A percentile compares a stretch with the other conserved stretches of the same genome.
phyloP scores from a whole-genome alignment of 257 asterid genomes.

The Cruciata laevipes region DNA sequence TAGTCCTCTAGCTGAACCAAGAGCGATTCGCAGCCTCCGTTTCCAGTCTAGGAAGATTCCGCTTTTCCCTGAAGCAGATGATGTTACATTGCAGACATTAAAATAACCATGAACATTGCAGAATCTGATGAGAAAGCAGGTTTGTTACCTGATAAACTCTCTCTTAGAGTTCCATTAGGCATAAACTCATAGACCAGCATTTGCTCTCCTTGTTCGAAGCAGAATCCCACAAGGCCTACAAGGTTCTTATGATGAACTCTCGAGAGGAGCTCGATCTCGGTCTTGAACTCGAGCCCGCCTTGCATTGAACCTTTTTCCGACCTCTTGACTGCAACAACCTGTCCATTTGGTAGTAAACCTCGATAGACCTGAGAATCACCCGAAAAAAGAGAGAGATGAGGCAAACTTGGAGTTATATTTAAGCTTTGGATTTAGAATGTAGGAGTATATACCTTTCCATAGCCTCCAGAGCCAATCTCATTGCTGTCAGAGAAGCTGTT shows the following conservation, averaged over 20 bases:
- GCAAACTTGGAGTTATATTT: background rate
- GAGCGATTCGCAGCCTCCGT: slow-evolving; percentile 65
- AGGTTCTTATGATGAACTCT: slow-evolving; percentile 96
- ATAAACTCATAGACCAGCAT: slow-evolving; percentile 85
- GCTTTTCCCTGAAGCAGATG: slow-evolving; percentile 43
- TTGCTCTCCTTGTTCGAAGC: slow-evolving; percentile 93
- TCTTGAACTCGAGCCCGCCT: slow-evolving; percentile 92
- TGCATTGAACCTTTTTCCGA: slow-evolving; percentile 81
- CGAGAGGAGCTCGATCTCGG: slow-evolving; percentile 88
- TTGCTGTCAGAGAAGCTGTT: slow-evolving; percentile 65
- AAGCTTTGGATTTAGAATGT: background rate
- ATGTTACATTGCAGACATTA: background rate
- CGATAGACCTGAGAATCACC: slow-evolving; percentile 53
- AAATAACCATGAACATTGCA: background rate
- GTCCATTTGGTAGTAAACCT: slow-evolving; percentile 67
- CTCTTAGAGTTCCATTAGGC: slow-evolving; percentile 74
- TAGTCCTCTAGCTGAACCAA: slow-evolving; percentile 93
- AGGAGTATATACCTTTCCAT: slow-evolving; percentile 76
- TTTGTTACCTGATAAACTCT: slow-evolving; percentile 59
- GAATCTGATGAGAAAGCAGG: background rate
- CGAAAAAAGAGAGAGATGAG: slow-evolving; percentile 2
- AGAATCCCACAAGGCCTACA: slow-evolving; percentile 81
- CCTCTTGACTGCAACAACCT: slow-evolving; percentile 70
- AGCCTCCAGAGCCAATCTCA: slow-evolving; percentile 93
- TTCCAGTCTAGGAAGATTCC: slow-evolving; percentile 82